Evolutionary conservation across 768 basidiomycete species (phyloP).

Genomic region (Artomyces pyxidatus): DNA sequence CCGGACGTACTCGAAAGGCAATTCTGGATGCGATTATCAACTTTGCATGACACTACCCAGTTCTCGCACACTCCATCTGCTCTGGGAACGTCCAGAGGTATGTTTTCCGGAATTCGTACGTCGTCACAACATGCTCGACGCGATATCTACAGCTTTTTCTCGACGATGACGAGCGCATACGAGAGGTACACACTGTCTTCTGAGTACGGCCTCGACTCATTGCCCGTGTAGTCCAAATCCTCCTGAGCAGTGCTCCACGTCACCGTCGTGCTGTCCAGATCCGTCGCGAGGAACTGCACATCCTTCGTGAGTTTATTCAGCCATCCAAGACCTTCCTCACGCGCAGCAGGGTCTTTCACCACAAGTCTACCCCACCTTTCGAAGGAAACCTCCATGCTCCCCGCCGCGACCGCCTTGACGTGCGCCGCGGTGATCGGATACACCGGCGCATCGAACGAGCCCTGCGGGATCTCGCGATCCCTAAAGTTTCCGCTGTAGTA

Average conservation of each 20-base stretch:
- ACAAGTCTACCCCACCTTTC: neutral
- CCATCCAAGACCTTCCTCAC: neutral
- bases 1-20: no score
- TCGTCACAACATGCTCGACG: no score
- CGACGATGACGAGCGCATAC: conserved; percentile 18
- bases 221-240: conserved; percentile 18
- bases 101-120: no score
- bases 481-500: no score
- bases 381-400: neutral
- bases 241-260: neutral
- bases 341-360: neutral
- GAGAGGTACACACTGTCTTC: conserved; percentile 21
- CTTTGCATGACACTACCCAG: no score
- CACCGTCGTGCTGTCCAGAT: neutral
- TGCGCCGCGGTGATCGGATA: conserved; percentile 19
- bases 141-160: no score
- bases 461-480: neutral
- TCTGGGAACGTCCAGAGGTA: no score
- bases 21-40: no score
- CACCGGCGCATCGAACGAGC: neutral
- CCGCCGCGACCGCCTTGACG: conserved; percentile 6
- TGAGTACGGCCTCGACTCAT: conserved; percentile 17
- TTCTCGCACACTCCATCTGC: no score
- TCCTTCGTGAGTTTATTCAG: neutral
- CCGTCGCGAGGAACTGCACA: conserved; percentile 10